These are phyloP conservation scores for Dendrobium catenatum DNA, from an alignment of 106 monocot genomes.

Conservation along the genomic window DNA sequence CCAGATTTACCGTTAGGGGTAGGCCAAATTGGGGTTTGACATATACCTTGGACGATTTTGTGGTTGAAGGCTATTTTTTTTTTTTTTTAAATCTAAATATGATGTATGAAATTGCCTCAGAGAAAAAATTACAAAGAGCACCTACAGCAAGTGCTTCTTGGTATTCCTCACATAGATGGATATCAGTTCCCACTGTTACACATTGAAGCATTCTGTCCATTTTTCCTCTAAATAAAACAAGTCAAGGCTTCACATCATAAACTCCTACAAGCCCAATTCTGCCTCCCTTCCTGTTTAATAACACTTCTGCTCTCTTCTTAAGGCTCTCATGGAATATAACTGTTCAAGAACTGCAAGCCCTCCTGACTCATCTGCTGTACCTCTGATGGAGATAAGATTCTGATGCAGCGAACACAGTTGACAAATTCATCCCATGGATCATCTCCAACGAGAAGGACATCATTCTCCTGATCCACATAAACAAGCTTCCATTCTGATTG, in stretches of 20 bases:
- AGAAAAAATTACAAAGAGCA: too few relatives aligned
- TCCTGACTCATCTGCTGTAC: conserved; percentile 85
- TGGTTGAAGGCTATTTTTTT: too few relatives aligned
- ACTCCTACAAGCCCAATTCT: neutral
- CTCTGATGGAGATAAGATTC: conserved; percentile 75
- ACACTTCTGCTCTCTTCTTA: neutral
- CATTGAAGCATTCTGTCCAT: neutral
- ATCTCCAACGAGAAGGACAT: conserved; percentile 98
- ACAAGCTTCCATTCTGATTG: conserved; percentile 87
- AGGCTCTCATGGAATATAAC: conserved; percentile 10
- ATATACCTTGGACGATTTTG: too few relatives aligned
- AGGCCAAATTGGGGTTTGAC: too few relatives aligned
- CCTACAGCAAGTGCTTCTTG: too few relatives aligned
- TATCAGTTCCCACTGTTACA: neutral
- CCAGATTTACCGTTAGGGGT: too few relatives aligned
- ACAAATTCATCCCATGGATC: conserved; percentile 99
- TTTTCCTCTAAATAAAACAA: neutral
- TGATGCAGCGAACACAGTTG: conserved; percentile 82
- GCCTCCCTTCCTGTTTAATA: neutral
- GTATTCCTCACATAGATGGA: too few relatives aligned
- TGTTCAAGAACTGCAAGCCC: conserved; percentile 39
- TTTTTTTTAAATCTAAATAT: too few relatives aligned
- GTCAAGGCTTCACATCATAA: neutral
- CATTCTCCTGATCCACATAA: conserved; percentile 93
- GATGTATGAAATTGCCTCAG: too few relatives aligned